Base-by-base conservation (phyloP, 148 eudicot genomes). In the Nepenthes mirabilis region DNA sequence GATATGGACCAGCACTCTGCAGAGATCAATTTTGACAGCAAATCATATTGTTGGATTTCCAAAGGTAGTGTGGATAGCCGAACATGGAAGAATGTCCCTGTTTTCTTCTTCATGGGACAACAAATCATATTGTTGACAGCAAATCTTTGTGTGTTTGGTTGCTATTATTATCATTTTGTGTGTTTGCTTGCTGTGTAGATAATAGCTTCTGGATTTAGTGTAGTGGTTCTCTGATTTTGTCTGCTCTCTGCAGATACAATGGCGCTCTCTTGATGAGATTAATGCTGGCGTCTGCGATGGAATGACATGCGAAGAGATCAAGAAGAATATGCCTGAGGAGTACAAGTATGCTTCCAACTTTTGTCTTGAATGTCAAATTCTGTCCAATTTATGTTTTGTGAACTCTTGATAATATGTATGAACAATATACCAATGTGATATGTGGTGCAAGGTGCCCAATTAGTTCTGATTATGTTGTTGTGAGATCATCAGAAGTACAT, bases 1-100 rank as follows among this genome's bases (percentile, higher is more conserved):
- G 96, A 79, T 88, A 74, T 93, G 99, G 99, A 93, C 96, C 52
- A 88, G 99, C 83, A 93, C 99, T 71, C 79, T 93, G 72, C 99
- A 93, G 72, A 84, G 99, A 71, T 75, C 99, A 62, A 83, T 93
- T 69, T 60, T 83, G 66, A 88, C 96, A 14, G 96, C 96, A 45
- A 78, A 70, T 72, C 84, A 85, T 64, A 82, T 93, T 65, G 89
- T 66, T 77, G 91, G 94, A 67, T 88, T 93, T 59, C 99, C 99
- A 6, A 93, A 93, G 99, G 99, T 93, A 49, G 6, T 40, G 4
- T 4, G 45, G 45, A 23, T 52, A 23, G 23, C 23, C 23, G 23
- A 0, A 23, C 23, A 11, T 52, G n/a, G 6, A 13, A 52, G 2
- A 52, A 11, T 14, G 55, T 12, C 14, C 2, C 2, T 56, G 34